phyloP scores from a whole-genome alignment of 2,329 filamentous ascomycete genomes.

The Myrmaecium sp. region DNA sequence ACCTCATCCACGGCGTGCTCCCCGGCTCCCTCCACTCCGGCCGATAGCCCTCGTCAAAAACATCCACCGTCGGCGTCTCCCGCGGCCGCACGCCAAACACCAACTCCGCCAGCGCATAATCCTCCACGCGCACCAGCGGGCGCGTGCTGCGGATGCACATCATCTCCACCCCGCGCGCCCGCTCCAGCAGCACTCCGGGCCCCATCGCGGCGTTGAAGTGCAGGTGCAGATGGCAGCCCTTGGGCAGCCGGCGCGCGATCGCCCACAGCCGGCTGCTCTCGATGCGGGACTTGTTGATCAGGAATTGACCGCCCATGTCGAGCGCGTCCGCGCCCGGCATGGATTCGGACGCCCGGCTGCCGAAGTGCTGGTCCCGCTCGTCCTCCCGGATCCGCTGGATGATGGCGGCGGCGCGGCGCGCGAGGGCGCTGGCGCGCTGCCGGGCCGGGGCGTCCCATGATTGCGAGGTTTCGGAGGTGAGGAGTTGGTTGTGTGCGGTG shows the following conservation, averaged over 20 bases:
- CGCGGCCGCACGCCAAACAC: constrained; percentile 38
- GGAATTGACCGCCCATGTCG: constrained; percentile 32
- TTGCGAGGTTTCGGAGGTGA: too few species aligned
- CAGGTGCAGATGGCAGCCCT: constrained; percentile 56
- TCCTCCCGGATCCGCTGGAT: constrained; percentile 23
- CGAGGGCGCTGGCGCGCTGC: too few species aligned
- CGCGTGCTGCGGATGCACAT: constrained; percentile 54
- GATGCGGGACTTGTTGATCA: constrained; percentile 27
- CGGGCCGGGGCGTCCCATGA: too few species aligned
- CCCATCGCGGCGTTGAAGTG: constrained; percentile 63
- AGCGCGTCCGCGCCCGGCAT: constrained; percentile 20
- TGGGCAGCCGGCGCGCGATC: constrained; percentile 45
- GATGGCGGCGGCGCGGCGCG: constrained; percentile 20
- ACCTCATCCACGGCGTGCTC: constrained; percentile 25
- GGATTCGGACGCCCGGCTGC: constrained; percentile 25
- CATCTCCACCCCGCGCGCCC: constrained; percentile 34
- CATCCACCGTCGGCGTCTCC: constrained; percentile 13
- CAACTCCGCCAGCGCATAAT: constrained; percentile 40
- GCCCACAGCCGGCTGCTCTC: constrained; percentile 38
- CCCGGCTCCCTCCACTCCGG: constrained; percentile 13
- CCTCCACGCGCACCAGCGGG: constrained; percentile 25
- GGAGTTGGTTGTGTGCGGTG: too few species aligned
- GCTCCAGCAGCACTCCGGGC: constrained; percentile 42
- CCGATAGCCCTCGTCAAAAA: constrained; percentile 36
- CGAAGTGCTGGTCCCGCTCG: constrained; percentile 24